These are phyloP conservation scores for Lentinula detonsa DNA, from an alignment of 768 basidiomycete species.

Conservation along the genomic window DNA sequence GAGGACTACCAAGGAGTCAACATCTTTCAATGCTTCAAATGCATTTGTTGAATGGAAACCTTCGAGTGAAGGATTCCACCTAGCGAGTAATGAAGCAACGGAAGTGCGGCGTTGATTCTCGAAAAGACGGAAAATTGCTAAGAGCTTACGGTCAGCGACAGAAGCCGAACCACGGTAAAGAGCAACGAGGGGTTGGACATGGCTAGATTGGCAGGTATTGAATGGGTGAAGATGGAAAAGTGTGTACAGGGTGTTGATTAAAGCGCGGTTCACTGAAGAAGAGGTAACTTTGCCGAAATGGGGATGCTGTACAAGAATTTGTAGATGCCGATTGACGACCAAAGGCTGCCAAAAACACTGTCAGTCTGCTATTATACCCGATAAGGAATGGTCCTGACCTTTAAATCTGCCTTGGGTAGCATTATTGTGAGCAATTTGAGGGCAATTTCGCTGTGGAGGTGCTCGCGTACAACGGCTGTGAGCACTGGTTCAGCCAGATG, in stretches of 20 bases:
- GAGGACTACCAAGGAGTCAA: slow-evolving; percentile 66
- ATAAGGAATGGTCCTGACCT: slow-evolving; percentile 38
- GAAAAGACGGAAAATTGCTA: slow-evolving; percentile 76
- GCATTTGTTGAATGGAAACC: slow-evolving; percentile 32
- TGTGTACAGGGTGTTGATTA: slow-evolving; percentile 51
- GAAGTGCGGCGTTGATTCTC: slow-evolving; percentile 66
- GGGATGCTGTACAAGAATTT: slow-evolving; percentile 67
- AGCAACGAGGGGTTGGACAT: slow-evolving; percentile 69
- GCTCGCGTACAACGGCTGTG: slow-evolving; percentile 53
- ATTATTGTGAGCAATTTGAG: slow-evolving; percentile 39
- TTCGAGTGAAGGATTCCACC: slow-evolving; percentile 55
- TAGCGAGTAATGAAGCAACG: slow-evolving; percentile 50
- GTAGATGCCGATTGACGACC: slow-evolving; percentile 69
- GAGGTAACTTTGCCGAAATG: slow-evolving; percentile 49
- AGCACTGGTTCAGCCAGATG: slow-evolving; percentile 71
- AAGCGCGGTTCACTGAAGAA: slow-evolving; percentile 26
- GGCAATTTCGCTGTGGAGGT: slow-evolving; percentile 36
- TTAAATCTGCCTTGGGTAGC: slow-evolving; percentile 41
- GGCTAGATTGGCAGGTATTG: slow-evolving; percentile 82
- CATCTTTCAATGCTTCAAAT: slow-evolving; percentile 60
- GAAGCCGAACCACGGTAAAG: slow-evolving; percentile 77
- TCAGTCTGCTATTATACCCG: not conserved
- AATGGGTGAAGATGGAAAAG: slow-evolving; percentile 74
- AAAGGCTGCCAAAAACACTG: slow-evolving; percentile 44
- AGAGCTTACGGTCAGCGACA: slow-evolving; percentile 53